Evolutionary conservation across 257 asterid genomes (phyloP), one percentile per base, ranked within the genome.

Genomic region (Solanum corneliomulleri): DNA sequence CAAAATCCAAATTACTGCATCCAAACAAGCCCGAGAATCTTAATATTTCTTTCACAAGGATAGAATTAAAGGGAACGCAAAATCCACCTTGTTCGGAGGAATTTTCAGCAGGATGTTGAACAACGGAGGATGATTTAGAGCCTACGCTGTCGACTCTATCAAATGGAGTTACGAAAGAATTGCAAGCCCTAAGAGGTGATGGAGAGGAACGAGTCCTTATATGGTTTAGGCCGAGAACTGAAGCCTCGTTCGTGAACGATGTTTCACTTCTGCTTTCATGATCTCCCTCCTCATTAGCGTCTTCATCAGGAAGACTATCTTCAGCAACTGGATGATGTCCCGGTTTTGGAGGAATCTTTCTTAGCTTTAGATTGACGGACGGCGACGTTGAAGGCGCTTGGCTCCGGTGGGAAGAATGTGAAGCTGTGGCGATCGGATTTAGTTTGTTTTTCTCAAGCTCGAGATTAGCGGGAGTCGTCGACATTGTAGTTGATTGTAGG

Each of bases 121-220:
- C 89, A 49, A 82, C 35, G 39, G 89, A 42, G 15, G 64, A 47
- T 29, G 84, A 78, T 78, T 23, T 91, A 69, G 31, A 39, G 45
- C 64, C 82, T 88, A 47, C 88, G 88, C 58, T 68, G 81, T 87
- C 88, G 35, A 39, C 89, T 86, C 83, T 92, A 39, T 86, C 86
- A 82, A 82, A 87, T 44, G 89, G 86, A 44, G n/a, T 41, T 14
- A 84, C 89, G 16, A 89, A 83, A 66, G 94, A 90, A 90, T 82
- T 88, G 7, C 88, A 86, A 86, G 85, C 82, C 69, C 87, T 83
- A 39, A 92, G 90, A 82, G 93, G 95, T 87, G 93, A 90, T 86
- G 91, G 87, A 8, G 97, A 93, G 49, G 90, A 90, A 66, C 94
- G 94, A 11, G 98, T 97, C 93, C 96, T 88, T 70, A 95, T 95